Conservation (phyloP, 768 basidiomycete species). For the Suillus placidus region DNA sequence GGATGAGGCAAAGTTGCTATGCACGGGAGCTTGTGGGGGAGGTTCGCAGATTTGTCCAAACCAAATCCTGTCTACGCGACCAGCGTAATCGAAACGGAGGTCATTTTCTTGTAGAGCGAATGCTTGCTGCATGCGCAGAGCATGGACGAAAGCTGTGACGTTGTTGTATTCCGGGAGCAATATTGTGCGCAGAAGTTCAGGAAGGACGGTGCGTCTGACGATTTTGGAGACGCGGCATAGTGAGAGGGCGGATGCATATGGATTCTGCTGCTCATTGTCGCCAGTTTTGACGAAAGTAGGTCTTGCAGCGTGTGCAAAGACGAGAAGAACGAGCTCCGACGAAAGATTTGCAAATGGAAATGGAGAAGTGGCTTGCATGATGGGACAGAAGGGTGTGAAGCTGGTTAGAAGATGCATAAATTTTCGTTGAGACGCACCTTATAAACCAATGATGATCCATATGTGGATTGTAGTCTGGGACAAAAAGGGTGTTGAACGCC, state of each 20-base stretch:
- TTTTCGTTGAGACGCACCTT: not conserved
- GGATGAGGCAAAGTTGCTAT: slow-evolving; percentile 13
- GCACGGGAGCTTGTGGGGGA: slow-evolving; percentile 14
- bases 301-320: slow-evolving; percentile 35
- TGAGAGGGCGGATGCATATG: slow-evolving; percentile 30
- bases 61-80: slow-evolving; percentile 39
- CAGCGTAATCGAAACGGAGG: slow-evolving; percentile 36
- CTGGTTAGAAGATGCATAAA: not conserved
- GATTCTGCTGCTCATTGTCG: slow-evolving; percentile 3
- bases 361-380: slow-evolving; percentile 3
- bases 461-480: not conserved
- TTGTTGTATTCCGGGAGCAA: slow-evolving; percentile 24
- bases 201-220: slow-evolving; percentile 41
- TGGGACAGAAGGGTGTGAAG: not conserved
- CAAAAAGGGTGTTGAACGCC: not conserved
- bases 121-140: slow-evolving; percentile 33
- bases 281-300: slow-evolving; percentile 20
- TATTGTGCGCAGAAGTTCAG: slow-evolving; percentile 42
- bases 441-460: slow-evolving; percentile 2
- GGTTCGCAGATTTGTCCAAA: slow-evolving; percentile 34
- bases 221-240: slow-evolving; percentile 38
- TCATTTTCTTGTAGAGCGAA: slow-evolving; percentile 19
- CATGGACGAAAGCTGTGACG: slow-evolving; percentile 29
- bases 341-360: slow-evolving; percentile 33
- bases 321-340: slow-evolving; percentile 39